Conservation (phyloP, 2,329 filamentous ascomycete species). For the Lanzia echinophila region DNA sequence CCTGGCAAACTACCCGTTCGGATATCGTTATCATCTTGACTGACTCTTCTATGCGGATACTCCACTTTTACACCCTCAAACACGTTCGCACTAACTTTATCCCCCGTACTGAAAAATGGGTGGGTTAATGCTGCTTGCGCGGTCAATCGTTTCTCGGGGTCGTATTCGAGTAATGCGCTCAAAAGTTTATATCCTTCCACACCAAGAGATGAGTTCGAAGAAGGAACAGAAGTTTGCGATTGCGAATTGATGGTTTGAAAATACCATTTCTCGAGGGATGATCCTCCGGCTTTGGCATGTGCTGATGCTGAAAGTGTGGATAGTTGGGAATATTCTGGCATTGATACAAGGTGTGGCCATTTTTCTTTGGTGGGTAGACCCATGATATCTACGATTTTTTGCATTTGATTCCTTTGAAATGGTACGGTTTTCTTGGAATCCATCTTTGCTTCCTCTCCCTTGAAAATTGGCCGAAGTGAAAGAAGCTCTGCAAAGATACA, state of each 20-base stretch:
- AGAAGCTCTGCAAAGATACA: slow-evolving; percentile 96
- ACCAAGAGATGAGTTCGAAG: slow-evolving; percentile 50
- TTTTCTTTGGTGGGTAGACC: slow-evolving; percentile 81
- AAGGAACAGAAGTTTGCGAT: slow-evolving; percentile 42
- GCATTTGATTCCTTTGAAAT: slow-evolving; percentile 97
- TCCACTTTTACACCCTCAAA: slow-evolving; percentile 74
- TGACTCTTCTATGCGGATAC: slow-evolving; percentile 79
- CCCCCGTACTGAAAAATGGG: slow-evolving; percentile 71
- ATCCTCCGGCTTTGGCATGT: slow-evolving; percentile 31
- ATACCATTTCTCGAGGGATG: slow-evolving; percentile 70
- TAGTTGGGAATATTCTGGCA: slow-evolving; percentile 81
- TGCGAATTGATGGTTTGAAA: slow-evolving; percentile 60
- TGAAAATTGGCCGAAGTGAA: slow-evolving; percentile 89
- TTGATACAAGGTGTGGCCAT: slow-evolving; percentile 77
- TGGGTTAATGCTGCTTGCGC: slow-evolving; percentile 86
- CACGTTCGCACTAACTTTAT: slow-evolving; percentile 71
- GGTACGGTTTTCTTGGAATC: slow-evolving; percentile 96
- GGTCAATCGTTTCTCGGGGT: slow-evolving; percentile 80
- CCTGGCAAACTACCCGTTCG: slow-evolving; percentile 78
- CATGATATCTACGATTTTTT: slow-evolving; percentile 96
- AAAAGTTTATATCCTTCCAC: slow-evolving; percentile 77
- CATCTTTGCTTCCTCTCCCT: slow-evolving; percentile 98
- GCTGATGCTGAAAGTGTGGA: slow-evolving; percentile 46
- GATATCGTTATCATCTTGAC: slow-evolving; percentile 93
- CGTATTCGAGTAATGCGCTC: slow-evolving; percentile 80